A percentile compares a stretch with the other conserved stretches of the same genome.
Conservation (phyloP, 345 rosid genomes). For the Citrus inodora region DNA sequence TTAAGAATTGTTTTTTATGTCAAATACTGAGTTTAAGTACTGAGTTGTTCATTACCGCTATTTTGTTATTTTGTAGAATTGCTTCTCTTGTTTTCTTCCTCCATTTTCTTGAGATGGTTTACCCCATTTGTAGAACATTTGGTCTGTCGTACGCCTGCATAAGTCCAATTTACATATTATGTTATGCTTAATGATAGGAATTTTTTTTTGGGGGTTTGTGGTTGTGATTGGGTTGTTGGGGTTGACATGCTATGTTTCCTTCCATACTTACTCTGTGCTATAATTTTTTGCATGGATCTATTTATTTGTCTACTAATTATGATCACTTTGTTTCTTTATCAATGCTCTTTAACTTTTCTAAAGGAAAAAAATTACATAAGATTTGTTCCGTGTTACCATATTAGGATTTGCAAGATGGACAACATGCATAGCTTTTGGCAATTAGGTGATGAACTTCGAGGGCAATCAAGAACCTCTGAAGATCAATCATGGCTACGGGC, state of each 20-base stretch:
- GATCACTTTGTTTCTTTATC: not conserved
- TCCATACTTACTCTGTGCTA: not conserved
- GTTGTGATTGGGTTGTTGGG: not conserved
- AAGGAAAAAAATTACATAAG: not conserved
- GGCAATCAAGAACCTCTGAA: constrained; percentile 76
- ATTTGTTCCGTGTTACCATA: not conserved
- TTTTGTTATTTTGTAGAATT: not conserved
- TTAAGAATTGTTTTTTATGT: not conserved
- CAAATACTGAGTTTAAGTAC: not conserved
- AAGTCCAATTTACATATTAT: not conserved
- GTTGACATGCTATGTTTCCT: not conserved
- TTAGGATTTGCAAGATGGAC: constrained; percentile 48
- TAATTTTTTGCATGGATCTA: not conserved
- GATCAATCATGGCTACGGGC: constrained; percentile 87
- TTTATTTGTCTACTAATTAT: not conserved
- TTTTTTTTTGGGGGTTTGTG: no score
- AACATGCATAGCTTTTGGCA: constrained; percentile 80
- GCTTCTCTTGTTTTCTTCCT: not conserved
- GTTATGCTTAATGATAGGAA: not conserved
- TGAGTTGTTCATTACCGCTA: not conserved
- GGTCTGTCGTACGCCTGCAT: not conserved
- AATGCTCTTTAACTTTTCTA: not conserved
- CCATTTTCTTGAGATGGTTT: not conserved
- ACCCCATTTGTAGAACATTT: not conserved
- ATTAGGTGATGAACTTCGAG: constrained; percentile 93